Base-by-base conservation (phyloP, 352 stramenopile genomes). In the Pythium phragmiticola region DNA sequence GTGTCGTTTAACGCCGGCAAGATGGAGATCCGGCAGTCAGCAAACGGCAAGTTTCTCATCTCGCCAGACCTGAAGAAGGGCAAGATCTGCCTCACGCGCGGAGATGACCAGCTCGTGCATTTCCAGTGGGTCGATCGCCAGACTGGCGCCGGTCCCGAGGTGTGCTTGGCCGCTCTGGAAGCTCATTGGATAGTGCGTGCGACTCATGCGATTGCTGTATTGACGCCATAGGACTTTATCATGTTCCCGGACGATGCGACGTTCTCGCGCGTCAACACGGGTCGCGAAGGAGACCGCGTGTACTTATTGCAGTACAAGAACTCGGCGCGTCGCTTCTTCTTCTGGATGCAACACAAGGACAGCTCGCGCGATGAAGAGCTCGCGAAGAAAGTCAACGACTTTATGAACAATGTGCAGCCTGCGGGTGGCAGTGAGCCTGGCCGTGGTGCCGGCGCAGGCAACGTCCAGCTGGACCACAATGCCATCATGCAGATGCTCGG, bases 341-440 rank as follows among this genome's bases (percentile, higher is more conserved):
- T 97, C 72, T 98, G 92, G 92, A 97, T 97, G 90, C 92, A 94
- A 84, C 90, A 93, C 75, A 96, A 96, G 72, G 84, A 96, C 69
- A 78, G 72, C 41, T 84, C 84, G 19, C 88, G 94, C 34, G 90
- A 97, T 57, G 87, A 94, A 37, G 90, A 96, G 51, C 68, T 92
- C 11, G 75, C 78, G 28, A 92, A 91, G 69, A 96, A 95, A 61
- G 74, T 95, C 30, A 94, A 96, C 71, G 85, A 95, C 54, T 87
- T 75, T 64, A 96, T 96, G 85, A 95, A 94, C 63, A 94, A 93
- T 51, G 78, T 81, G 21, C 74, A 87, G 60, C 62, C 86, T 13
- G 63, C 81, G n/a, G 69, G 69, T 19, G 59, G 66, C 55, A 63
- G 45, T 48, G 69, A 67, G 28, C 64, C 70, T 45, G 54, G 70